A percentile compares a stretch with the other conserved stretches of the same genome.
Evolutionary conservation across 1,284 basidiomycete species (phyloP).

Genomic region (Ustilago trichophora): DNA sequence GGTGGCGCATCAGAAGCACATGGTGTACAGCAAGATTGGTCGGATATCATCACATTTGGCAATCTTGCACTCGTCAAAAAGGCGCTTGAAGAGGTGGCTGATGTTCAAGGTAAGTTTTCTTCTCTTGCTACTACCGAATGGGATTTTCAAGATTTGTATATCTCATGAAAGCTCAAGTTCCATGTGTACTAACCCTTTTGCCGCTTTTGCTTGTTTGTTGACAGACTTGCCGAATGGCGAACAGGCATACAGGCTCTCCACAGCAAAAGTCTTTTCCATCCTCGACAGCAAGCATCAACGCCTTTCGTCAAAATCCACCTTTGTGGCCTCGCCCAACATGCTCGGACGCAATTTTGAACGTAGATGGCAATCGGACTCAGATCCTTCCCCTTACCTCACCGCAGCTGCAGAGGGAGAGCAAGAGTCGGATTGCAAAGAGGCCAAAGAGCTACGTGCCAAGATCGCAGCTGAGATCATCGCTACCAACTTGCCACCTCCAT

Average conservation of each 20-base stretch:
- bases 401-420: neutral
- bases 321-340: conserved; percentile 31
- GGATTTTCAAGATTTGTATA: no score
- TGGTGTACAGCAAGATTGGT: conserved; percentile 27
- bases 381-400: conserved; percentile 19
- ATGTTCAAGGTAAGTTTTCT: conserved; percentile 40
- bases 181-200: neutral
- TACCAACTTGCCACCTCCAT: conserved; percentile 11
- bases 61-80: conserved; percentile 2
- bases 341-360: conserved; percentile 36
- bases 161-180: no score
- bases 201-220: neutral
- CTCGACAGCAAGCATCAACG: conserved; percentile 22
- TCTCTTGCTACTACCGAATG: no score
- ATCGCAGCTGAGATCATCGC: conserved; percentile 35
- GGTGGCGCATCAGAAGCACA: neutral
- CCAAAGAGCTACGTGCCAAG: conserved; percentile 10
- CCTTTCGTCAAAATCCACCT: conserved; percentile 14
- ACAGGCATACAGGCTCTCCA: conserved; percentile 30
- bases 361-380: conserved; percentile 21
- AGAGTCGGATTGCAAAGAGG: conserved; percentile 17
- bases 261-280: conserved; percentile 14
- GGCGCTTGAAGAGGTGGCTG: conserved; percentile 18
- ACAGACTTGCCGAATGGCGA: conserved; percentile 33
- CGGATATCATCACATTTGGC: conserved; percentile 29